Evolutionary conservation across 23 red algal genomes (phyloP), one percentile per base, ranked within the genome.

Genomic region (Agarophyton chilense): DNA sequence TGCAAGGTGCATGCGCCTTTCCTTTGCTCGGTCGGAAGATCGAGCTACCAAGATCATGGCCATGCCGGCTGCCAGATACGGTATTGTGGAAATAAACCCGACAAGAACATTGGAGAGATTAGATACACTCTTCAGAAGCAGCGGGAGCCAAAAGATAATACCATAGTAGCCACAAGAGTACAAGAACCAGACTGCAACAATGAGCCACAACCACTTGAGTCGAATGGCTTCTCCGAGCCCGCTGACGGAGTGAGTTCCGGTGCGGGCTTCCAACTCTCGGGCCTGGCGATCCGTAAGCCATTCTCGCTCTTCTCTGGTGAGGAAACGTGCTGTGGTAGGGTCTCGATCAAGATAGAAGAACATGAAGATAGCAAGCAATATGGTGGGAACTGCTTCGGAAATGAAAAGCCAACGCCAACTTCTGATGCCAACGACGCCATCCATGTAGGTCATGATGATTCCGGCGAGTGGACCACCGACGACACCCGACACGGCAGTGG

Each of bases 361-460:
- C 75, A 91, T 81, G 74, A 91, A 43, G 54, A 79, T 52, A 6
- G 87, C 74, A 34, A 91, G 57, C 14, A 91, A 29, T 14, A 91
- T 68, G 11, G 87, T 91, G 47, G 87, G 87, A 16, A 81, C 50
- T 12, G 87, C 87, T 40, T 91, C 87, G 2, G 78, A 44, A 19
- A 91, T 81, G 49, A 91, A 91, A 21, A 91, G 74, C 87, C 87
- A 91, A 13, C 87, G 87, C 87, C 87, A 91, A 24, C 87, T 81
- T 52, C 75, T 60, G 49, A 79, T 73, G 61, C 75, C 87, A 9
- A 39, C 8, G 4, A 74, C 52, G 56, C 73, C 87, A 50, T 64
- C 75, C 50, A 91, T 61, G 34, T 79, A 79, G 14, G 75, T 81
- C 61, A 91, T 79, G 57, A 91, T 81, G 41, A 81, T 58, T 4